Conservation (phyloP, 2,329 filamentous ascomycete genomes). For the Fonsecaea nubica region DNA sequence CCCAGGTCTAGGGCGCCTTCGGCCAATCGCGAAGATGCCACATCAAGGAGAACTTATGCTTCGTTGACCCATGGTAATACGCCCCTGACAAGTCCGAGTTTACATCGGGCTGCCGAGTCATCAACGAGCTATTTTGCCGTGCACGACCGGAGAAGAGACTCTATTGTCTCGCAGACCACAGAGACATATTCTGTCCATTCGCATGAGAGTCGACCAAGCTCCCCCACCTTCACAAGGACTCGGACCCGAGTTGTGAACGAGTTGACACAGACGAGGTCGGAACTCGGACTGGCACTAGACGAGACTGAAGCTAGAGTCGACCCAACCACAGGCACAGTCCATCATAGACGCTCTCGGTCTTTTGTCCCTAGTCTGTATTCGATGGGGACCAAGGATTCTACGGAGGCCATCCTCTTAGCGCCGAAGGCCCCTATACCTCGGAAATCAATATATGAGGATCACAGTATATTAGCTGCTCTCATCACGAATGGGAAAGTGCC, state of each 20-base stretch:
- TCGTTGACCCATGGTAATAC: conserved; percentile 33
- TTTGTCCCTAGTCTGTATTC: conserved; percentile 55
- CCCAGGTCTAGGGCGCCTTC: conserved; percentile 24
- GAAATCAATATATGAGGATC: conserved; percentile 55
- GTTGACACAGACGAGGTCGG: conserved; percentile 51
- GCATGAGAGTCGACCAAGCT: conserved; percentile 47
- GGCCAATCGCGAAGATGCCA: conserved; percentile 25
- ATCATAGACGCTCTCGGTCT: conserved; percentile 48
- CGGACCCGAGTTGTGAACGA: conserved; percentile 54
- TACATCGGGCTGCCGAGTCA: conserved; percentile 29
- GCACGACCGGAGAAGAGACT: conserved; percentile 49
- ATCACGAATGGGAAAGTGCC: conserved; percentile 53
- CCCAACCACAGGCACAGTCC: conserved; percentile 37
- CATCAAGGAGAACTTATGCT: conserved; percentile 23
- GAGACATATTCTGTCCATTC: conserved; percentile 51
- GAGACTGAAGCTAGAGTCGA: conserved; percentile 42
- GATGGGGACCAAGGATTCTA: conserved; percentile 52
- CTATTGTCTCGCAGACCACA: conserved; percentile 49
- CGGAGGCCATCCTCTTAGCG: conserved; percentile 51
- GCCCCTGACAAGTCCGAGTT: conserved; percentile 34
- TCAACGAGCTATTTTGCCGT: conserved; percentile 45
- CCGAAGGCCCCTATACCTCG: conserved; percentile 47
- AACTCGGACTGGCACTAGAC: conserved; percentile 48
- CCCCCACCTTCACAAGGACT: conserved; percentile 47
- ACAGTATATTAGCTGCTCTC: conserved; percentile 51